These are phyloP conservation scores for Starmerella apis DNA, from an alignment of 805 yeast species.

Conservation along the genomic window DNA sequence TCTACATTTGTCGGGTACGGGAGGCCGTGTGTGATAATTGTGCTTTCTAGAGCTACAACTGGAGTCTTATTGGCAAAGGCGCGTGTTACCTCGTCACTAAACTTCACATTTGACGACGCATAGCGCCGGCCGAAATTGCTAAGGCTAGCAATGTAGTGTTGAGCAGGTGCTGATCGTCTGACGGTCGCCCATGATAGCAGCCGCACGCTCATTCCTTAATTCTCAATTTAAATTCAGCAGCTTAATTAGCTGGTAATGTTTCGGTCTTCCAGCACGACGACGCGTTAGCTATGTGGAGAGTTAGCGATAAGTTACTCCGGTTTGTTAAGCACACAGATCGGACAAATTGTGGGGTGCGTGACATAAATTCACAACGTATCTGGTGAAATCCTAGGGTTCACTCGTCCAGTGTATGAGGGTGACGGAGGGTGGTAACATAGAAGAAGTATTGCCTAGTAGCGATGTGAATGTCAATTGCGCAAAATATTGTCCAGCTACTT, in stretches of 20 bases:
- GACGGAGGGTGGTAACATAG: too few relatives aligned
- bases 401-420: too few relatives aligned
- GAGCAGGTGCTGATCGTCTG: not conserved
- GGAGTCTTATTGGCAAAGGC: constrained; percentile 53
- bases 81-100: constrained; percentile 43
- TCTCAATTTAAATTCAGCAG: not conserved
- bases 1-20: constrained; percentile 67
- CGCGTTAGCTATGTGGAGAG: too few relatives aligned
- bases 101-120: constrained; percentile 9
- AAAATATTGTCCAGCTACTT: too few relatives aligned
- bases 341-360: too few relatives aligned
- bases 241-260: too few relatives aligned
- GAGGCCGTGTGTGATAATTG: constrained; percentile 82
- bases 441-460: too few relatives aligned
- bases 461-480: too few relatives aligned
- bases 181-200: not conserved
- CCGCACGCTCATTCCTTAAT: not conserved
- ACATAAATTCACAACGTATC: not conserved
- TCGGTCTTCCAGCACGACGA: too few relatives aligned
- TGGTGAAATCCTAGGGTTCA: too few relatives aligned
- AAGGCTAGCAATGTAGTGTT: not conserved
- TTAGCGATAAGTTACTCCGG: not conserved
- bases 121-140: not conserved
- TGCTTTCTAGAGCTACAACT: constrained; percentile 73
- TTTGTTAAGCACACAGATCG: not conserved